These are phyloP conservation scores for Mycosphaerelloides madeirae DNA, from an alignment of 2,329 filamentous ascomycete genomes.

Conservation along the genomic window DNA sequence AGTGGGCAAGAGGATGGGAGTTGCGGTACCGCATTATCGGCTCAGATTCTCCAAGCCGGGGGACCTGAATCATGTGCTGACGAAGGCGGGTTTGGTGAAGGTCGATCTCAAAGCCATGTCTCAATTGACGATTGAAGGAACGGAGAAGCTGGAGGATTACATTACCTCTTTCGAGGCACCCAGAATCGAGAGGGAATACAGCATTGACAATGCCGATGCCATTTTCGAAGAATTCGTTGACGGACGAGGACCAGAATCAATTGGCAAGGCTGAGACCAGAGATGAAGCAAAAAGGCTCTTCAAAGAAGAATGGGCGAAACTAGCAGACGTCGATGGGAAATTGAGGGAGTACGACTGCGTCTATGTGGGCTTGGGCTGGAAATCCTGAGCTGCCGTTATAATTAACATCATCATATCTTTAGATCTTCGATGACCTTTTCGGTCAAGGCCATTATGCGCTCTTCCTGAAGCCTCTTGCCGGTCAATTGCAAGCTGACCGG, in stretches of 20 bases:
- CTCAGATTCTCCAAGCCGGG: conserved; percentile 32
- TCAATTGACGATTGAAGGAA: conserved; percentile 31
- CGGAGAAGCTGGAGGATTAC: conserved; percentile 25
- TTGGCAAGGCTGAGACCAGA: conserved; percentile 31
- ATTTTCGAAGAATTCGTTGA: conserved; percentile 34
- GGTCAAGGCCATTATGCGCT: conserved; percentile 34
- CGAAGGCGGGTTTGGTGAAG: conserved; percentile 35
- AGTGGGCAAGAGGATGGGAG: conserved; percentile 30
- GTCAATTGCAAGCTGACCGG: conserved; percentile 35
- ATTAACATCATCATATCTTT: conserved; percentile 3
- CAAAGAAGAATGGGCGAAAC: conserved; percentile 34
- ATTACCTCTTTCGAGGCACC: conserved; percentile 6
- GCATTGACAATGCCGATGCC: conserved; percentile 8
- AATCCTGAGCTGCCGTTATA: background rate
- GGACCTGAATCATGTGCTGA: conserved; percentile 31
- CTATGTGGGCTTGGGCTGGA: conserved; percentile 34
- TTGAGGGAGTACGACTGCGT: conserved; percentile 38
- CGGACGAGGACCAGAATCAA: conserved; percentile 21
- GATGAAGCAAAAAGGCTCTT: conserved; percentile 32
- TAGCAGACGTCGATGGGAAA: conserved; percentile 34
- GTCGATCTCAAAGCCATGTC: conserved; percentile 31
- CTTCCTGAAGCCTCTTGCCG: conserved; percentile 32
- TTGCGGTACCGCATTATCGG: conserved; percentile 36
- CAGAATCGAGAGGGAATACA: background rate
- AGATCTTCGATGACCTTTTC: conserved; percentile 24